These are phyloP conservation scores for Stagonosporopsis cucurbitacearum DNA, from an alignment of 2,329 filamentous ascomycete genomes.

Conservation along the genomic window DNA sequence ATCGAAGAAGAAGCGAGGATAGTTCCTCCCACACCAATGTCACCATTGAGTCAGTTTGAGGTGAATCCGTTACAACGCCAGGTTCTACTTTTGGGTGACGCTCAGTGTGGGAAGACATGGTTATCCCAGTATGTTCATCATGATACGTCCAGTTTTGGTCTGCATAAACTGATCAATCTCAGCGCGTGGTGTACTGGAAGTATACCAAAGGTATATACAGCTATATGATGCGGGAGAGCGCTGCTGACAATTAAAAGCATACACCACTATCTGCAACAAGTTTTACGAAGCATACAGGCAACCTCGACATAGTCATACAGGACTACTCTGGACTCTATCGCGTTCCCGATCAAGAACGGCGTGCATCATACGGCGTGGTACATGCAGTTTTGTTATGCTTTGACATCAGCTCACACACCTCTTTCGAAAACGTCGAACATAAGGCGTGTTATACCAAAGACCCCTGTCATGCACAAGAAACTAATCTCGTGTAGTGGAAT, in stretches of 20 bases:
- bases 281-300: neutral
- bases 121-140: constrained; percentile 10
- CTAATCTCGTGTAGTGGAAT: constrained; percentile 17
- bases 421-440: constrained; percentile 20
- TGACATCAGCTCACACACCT: constrained; percentile 16
- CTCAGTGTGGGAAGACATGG: constrained; percentile 16
- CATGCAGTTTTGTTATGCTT: constrained; percentile 26
- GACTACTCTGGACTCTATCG: neutral
- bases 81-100: constrained; percentile 18
- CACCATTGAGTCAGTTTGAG: neutral
- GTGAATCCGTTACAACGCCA: constrained; percentile 6
- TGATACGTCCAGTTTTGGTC: neutral
- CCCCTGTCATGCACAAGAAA: neutral
- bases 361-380: neutral
- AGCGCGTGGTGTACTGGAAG: constrained; percentile 1
- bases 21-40: neutral
- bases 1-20: neutral
- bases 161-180: neutral
- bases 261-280: neutral
- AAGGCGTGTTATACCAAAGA: constrained; percentile 1
- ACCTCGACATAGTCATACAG: neutral
- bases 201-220: constrained; percentile 1
- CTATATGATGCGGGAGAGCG: no score
- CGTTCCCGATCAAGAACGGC: neutral
- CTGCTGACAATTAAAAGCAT: neutral